Base-by-base conservation (phyloP, 371 early-diverging fungal genomes). In the Circinella umbellata region DNA sequence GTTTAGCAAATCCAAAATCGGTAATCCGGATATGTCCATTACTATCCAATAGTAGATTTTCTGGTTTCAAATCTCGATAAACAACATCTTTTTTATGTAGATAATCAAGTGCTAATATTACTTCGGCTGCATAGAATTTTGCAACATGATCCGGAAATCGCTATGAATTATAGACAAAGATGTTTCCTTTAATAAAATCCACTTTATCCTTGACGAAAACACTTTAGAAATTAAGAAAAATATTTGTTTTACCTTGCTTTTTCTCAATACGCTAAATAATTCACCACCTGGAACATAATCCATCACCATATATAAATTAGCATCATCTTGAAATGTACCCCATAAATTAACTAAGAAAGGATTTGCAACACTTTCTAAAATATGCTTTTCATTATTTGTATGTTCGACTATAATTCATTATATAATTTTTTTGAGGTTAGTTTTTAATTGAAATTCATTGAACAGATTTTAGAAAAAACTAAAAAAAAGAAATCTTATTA, bases 1-100 rank as follows among this genome's bases (percentile, higher is more conserved):
- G 82, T 75, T 98, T 98, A 51, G 98, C 97, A 83, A 99, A 98
- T 11, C 99, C 99, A 85, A 99, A 97, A 81, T 99, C 99, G 6
- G 98, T 96, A 73, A 99, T 93, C 83, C 96, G 97, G 75, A 99
- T 94, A 77, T 99, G 96, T 1, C 99, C 99, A 67, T 86, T 83
- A 18, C 83, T 77, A 72, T 93, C 94, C 69, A 98, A 79, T 57
- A 98, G 77, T 64, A 98, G 77, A 78, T 98, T 98, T 81, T 92
- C 95, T 5, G 98, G 97, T 77, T 96, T 95, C 68, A 97, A 82
- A 85, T 97, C 97, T 38, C 98, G 89, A 86, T 97, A 97, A 66
- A 96, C 92, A 63, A 96, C 91, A 67, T 94, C 93, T 72, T 90
- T 86, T 38, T 82, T 84, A 80, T 99, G 99, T 62, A 98, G 84